Evolutionary conservation across 2,329 filamentous ascomycete species (phyloP).

Genomic region (Curvularia hawaiiensis): DNA sequence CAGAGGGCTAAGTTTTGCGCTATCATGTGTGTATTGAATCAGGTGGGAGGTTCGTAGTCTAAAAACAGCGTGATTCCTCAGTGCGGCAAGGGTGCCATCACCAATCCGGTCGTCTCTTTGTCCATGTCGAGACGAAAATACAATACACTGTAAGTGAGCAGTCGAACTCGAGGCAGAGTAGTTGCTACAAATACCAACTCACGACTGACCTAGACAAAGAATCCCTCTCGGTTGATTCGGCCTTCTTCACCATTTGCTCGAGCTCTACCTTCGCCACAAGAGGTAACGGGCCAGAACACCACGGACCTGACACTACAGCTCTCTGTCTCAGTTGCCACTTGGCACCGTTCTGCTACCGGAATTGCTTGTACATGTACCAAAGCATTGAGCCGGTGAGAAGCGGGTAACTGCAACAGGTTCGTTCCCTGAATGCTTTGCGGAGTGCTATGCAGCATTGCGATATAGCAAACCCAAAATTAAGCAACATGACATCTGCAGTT

Average conservation of each 20-base stretch:
- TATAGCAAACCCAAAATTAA: constrained; percentile 40
- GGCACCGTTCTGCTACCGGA: constrained; percentile 26
- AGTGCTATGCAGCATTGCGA: constrained; percentile 40
- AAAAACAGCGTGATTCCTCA: constrained; percentile 44
- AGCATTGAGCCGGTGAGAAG: constrained; percentile 34
- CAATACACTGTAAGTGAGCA: constrained; percentile 44
- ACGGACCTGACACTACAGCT: constrained; percentile 42
- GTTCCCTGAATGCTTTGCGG: constrained; percentile 36
- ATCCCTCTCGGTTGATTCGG: constrained; percentile 41
- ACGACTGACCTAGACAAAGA: constrained; percentile 46
- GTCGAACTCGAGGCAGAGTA: constrained; percentile 38
- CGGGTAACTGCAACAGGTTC: constrained; percentile 45
- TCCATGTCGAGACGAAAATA: constrained; percentile 47
- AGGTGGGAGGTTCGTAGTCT: constrained; percentile 26
- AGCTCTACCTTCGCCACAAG: constrained; percentile 41
- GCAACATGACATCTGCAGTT: constrained; percentile 18
- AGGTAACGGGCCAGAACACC: constrained; percentile 37
- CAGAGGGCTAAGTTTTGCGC: constrained; percentile 27
- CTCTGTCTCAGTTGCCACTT: constrained; percentile 28
- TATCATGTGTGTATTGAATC: constrained; percentile 28
- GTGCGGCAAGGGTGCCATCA: constrained; percentile 41
- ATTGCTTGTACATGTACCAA: constrained; percentile 37
- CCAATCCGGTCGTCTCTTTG: constrained; percentile 49
- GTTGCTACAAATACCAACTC: constrained; percentile 49
- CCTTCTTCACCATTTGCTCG: constrained; percentile 33